Evolutionary conservation across 495 filamentous ascomycete species (phyloP).

Genomic region (Lophium mytilinum): DNA sequence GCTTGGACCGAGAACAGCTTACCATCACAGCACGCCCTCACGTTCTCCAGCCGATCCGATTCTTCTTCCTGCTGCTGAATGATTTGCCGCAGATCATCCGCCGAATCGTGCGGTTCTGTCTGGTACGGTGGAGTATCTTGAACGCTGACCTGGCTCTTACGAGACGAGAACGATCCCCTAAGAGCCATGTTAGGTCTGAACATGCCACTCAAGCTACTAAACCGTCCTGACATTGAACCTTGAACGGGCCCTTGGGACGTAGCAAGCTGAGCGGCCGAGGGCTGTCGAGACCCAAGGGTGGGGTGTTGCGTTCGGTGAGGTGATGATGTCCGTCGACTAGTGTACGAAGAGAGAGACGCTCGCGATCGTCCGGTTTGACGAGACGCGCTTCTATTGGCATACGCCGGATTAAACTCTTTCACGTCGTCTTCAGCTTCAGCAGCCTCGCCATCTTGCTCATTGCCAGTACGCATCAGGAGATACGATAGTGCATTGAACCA

Average conservation of each 20-base stretch:
- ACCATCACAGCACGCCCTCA: conserved; percentile 96
- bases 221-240: conserved; percentile 27
- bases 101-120: conserved; percentile 63
- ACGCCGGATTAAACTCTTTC: conserved; percentile 78
- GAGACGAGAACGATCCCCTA: conserved; percentile 27
- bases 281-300: conserved; percentile 3
- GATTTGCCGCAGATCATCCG: conserved; percentile 69
- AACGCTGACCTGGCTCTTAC: conserved; percentile 19
- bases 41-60: conserved; percentile 77
- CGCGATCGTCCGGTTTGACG: conserved; percentile 48
- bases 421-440: conserved; percentile 68
- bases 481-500: conserved; percentile 99
- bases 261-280: background rate
- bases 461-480: conserved; percentile 66
- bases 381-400: conserved; percentile 43
- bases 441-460: conserved; percentile 46
- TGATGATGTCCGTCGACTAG: conserved; percentile 55
- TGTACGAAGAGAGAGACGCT: conserved; percentile 75
- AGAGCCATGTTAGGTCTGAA: conserved; percentile 13
- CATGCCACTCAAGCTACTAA: conserved; percentile 28
- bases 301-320: conserved; percentile 43
- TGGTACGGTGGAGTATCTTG: conserved; percentile 52
- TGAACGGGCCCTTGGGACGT: conserved; percentile 7
- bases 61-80: conserved; percentile 62
- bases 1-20: conserved; percentile 29